phyloP scores from a whole-genome alignment of 2,329 filamentous ascomycete species.

The Botrytis squamosa region DNA sequence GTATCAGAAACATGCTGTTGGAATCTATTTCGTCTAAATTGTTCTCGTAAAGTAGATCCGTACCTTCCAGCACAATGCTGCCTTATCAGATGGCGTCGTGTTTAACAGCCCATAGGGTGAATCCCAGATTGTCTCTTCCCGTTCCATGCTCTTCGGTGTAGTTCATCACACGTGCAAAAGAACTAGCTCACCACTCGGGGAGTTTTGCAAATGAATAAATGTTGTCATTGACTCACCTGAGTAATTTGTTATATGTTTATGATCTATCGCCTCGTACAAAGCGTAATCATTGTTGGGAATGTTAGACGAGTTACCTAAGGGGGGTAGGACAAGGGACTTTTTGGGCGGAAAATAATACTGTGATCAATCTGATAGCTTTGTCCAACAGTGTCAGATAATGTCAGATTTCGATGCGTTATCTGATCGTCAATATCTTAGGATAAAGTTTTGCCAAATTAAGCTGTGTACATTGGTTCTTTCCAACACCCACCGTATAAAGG shows the following conservation, averaged over 20 bases:
- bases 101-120: neutral
- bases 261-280: constrained; percentile 12
- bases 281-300: neutral
- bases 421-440: neutral
- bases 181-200: neutral
- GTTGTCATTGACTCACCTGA: constrained; percentile 18
- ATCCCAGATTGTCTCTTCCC: neutral
- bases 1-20: neutral
- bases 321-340: constrained; percentile 1
- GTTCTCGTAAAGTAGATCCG: constrained; percentile 5
- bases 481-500: neutral
- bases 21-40: neutral
- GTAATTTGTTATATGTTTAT: neutral
- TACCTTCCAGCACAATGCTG: neutral
- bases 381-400: neutral
- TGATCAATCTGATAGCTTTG: neutral
- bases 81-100: neutral
- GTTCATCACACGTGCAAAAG: constrained; percentile 8
- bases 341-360: neutral
- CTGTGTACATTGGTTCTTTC: neutral
- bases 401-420: constrained; percentile 8
- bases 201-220: neutral
- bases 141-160: neutral
- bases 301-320: constrained; percentile 13
- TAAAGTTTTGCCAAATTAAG: neutral